Evolutionary conservation across 2,329 filamentous ascomycete genomes (phyloP), one percentile per base, ranked within the genome.

Genomic region (Colletotrichum sp.): DNA sequence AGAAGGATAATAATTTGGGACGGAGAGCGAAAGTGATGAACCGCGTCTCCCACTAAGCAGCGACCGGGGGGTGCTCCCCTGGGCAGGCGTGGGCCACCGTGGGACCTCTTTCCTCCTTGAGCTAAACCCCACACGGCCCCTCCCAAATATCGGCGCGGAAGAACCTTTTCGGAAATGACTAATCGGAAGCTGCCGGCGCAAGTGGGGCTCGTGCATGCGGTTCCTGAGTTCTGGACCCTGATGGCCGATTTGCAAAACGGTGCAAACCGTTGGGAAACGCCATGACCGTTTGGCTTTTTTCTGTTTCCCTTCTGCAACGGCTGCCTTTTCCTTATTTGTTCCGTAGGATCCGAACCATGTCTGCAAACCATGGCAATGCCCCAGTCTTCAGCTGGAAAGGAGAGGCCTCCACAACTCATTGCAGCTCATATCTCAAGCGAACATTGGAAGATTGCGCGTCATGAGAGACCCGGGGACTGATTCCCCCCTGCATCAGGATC

Each of bases 71-170:
- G n/a, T 52, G 44, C 44, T 26, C 34, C 63, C 69, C 63, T 65
- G 44, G 44, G 44, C n/a, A 18, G 44, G n/a, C 44, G 44, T 52
- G 44, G n/a, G n/a, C 44, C 44, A 52, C 44, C 44, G 44, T 21
- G 44, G 59, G 59, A n/a, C 32, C 52, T 65, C 74, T 73, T 76
- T 76, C 74, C 74, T 34, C 39, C 36, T 69, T 73, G 44, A 72
- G 59, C 15, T 34, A 28, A 39, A 36, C 49, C 73, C 74, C 74
- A 76, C 70, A 74, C 52, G 65, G 70, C 59, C 59, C 64, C 71
- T 69, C 64, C 44, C 24, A 65, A 69, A 74, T 69, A 44, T 69
- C 74, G 74, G 70, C 13, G 18, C 74, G 74, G 74, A 76, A 73
- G 57, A 76, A 69, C 44, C n/a, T 2, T 3, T 36, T 21, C 24